Evolutionary conservation across 352 stramenopile genomes (phyloP).

Genomic region (Phytophthora pluvialis): DNA sequence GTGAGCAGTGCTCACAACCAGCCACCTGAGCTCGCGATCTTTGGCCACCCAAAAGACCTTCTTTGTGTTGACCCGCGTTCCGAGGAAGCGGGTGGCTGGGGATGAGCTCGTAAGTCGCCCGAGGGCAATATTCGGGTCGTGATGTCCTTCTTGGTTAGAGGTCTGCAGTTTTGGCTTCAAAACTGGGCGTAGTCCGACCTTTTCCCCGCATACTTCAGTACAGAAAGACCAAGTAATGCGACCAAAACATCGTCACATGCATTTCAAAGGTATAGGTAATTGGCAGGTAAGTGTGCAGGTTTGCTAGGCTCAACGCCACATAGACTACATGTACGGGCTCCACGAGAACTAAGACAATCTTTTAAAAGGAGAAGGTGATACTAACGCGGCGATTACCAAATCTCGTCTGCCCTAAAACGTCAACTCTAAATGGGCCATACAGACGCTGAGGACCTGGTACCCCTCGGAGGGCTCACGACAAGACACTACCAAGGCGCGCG

Average conservation of each 20-base stretch:
- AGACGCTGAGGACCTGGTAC: too few species aligned
- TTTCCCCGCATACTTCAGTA: constrained; percentile 9
- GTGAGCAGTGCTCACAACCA: background rate
- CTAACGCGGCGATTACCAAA: constrained; percentile 7
- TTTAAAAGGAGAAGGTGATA: background rate
- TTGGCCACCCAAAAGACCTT: constrained; percentile 6
- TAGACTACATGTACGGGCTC: too few species aligned
- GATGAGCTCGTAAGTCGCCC: constrained; percentile 14
- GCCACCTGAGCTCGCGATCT: constrained; percentile 9
- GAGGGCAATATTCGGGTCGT: constrained; percentile 17
- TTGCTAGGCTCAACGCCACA: too few species aligned
- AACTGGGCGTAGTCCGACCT: constrained; percentile 24
- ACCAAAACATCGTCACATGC: too few species aligned
- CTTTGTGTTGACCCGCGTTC: constrained; percentile 20
- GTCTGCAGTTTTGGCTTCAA: constrained; percentile 11
- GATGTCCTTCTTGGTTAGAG: constrained; percentile 28
- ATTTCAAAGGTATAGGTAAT: too few species aligned
- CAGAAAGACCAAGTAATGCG: background rate
- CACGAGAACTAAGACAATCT: background rate
- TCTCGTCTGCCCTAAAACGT: background rate
- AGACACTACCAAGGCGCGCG: too few species aligned
- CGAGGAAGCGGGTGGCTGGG: constrained; percentile 19
- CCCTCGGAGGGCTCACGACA: too few species aligned
- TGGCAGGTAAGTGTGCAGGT: too few species aligned
- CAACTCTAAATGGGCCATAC: background rate